Conservation (phyloP, 2,329 filamentous ascomycete species). For the Daldinia eschscholtzii region DNA sequence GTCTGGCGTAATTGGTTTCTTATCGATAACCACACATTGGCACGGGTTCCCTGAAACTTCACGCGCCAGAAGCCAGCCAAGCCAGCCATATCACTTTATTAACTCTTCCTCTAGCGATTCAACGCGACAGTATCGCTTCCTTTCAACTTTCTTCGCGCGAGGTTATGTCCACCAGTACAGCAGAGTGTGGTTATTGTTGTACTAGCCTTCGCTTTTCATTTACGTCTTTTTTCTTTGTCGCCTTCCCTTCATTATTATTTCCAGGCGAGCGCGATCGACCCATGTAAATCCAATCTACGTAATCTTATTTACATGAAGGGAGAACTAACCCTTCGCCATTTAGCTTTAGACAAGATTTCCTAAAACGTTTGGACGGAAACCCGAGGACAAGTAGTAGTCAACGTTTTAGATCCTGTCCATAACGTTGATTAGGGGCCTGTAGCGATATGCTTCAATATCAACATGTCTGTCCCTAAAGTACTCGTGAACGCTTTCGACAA, state of each 20-base stretch:
- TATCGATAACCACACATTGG: slow-evolving; percentile 26
- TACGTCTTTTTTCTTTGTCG: slow-evolving; percentile 15
- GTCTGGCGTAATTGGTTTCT: slow-evolving; percentile 15
- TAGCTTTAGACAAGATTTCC: not conserved
- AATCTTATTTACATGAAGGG: not conserved
- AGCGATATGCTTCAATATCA: slow-evolving; percentile 45
- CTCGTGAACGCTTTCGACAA: slow-evolving; percentile 48
- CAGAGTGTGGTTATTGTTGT: not conserved
- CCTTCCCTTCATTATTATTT: slow-evolving; percentile 2
- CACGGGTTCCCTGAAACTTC: slow-evolving; percentile 33
- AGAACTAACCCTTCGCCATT: not conserved
- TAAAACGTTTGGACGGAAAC: not conserved
- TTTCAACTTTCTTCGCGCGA: not conserved
- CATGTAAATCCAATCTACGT: not conserved
- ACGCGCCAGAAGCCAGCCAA: slow-evolving; percentile 22
- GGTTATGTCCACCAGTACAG: slow-evolving; percentile 1
- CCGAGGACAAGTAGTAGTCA: not conserved
- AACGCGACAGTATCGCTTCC: slow-evolving; percentile 3
- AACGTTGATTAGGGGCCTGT: slow-evolving; percentile 4
- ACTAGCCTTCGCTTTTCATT: not conserved
- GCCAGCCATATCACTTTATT: not conserved
- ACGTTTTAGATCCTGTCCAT: not conserved
- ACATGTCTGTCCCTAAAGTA: slow-evolving; percentile 49
- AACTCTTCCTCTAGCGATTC: slow-evolving; percentile 3
- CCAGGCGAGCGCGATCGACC: not conserved